Conservation (phyloP, 768 basidiomycete species). For the Boletellus emodensis region DNA sequence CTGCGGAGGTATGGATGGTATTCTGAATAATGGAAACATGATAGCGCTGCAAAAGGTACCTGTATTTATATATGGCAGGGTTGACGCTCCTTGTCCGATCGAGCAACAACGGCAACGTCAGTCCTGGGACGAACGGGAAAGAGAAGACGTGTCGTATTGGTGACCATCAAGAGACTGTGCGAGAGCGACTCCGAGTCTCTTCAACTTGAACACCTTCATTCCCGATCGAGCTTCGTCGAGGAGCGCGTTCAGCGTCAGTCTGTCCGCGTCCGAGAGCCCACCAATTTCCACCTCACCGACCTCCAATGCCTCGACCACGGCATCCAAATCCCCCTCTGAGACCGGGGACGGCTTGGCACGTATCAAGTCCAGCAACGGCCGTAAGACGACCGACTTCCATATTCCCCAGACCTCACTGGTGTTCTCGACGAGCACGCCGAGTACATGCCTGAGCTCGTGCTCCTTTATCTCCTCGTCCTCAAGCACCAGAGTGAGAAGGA, state of each 20-base stretch:
- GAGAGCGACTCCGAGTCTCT: neutral
- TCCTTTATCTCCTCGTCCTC: conserved; percentile 2
- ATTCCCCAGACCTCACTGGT: conserved; percentile 1
- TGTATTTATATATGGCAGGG: no score
- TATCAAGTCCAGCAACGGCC: neutral
- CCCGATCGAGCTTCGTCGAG: conserved; percentile 1
- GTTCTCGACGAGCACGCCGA: conserved; percentile 3
- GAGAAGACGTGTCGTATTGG: no score
- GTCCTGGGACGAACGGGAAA: no score
- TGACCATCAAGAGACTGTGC: no score
- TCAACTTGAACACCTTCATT: neutral
- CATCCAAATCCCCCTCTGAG: no score
- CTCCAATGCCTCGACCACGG: neutral
- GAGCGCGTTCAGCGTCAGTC: neutral
- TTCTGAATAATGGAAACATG: no score
- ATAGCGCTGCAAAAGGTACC: no score
- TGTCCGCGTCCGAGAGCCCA: neutral
- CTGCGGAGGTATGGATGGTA: no score
- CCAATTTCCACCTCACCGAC: neutral
- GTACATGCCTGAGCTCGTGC: neutral
- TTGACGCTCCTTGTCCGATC: no score
- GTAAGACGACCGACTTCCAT: neutral
- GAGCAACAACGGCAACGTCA: no score
- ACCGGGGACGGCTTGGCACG: neutral
- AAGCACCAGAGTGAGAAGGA: conserved; percentile 5